These are phyloP conservation scores for Ganoderma lucidum DNA, from an alignment of 1,284 basidiomycete species.

Conservation along the genomic window DNA sequence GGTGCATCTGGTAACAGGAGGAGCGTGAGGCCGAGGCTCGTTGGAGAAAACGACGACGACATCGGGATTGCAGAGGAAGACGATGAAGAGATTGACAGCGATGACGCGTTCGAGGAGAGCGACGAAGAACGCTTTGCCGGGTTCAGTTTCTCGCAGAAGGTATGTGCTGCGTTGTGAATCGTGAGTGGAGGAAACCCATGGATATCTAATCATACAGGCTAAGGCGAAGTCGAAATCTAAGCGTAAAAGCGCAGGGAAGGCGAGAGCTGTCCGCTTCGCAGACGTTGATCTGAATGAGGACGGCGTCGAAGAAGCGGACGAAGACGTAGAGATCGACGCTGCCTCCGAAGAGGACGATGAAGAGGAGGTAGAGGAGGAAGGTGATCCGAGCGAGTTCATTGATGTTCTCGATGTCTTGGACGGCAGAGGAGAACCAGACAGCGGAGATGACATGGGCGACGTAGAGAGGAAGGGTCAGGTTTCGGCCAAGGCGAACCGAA, in stretches of 20 bases:
- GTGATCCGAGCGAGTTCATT: constrained; percentile 66
- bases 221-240: constrained; percentile 23
- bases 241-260: constrained; percentile 33
- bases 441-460: constrained; percentile 34
- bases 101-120: constrained; percentile 82
- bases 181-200: not conserved
- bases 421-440: constrained; percentile 61
- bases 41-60: constrained; percentile 67
- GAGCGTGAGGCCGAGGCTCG: constrained; percentile 56
- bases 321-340: constrained; percentile 40
- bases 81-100: constrained; percentile 84
- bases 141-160: constrained; percentile 61
- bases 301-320: constrained; percentile 48
- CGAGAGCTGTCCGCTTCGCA: constrained; percentile 50
- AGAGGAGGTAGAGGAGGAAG: constrained; percentile 58
- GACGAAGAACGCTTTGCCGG: constrained; percentile 84
- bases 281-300: constrained; percentile 77
- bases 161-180: constrained; percentile 40
- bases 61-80: constrained; percentile 66
- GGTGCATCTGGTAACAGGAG: constrained; percentile 40
- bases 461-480: constrained; percentile 23
- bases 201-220: constrained; percentile 14
- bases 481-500: constrained; percentile 24
- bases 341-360: constrained; percentile 42
- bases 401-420: constrained; percentile 76